A percentile compares a stretch with the other conserved stretches of the same genome.
phyloP scores from a whole-genome alignment of 2,329 filamentous ascomycete species.

The Pseudopithomyces maydicus region DNA sequence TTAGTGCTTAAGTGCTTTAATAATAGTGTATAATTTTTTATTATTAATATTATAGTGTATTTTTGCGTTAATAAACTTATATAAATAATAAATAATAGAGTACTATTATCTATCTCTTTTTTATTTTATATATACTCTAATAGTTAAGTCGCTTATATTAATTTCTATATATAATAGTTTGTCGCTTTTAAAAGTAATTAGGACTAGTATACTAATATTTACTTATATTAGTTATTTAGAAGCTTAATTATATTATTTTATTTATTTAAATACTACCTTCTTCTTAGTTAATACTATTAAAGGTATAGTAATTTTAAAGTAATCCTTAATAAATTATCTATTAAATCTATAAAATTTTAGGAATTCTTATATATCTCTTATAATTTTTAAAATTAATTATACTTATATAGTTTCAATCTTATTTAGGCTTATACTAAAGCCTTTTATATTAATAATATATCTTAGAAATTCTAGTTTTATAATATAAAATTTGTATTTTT shows the following conservation, averaged over 20 bases:
- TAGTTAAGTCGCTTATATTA: background rate
- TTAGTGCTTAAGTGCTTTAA: constrained; percentile 3
- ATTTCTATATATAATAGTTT: background rate
- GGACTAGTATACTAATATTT: no score
- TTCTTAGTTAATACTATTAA: background rate
- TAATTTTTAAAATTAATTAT: no score
- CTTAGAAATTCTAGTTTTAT: no score
- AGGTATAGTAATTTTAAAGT: background rate
- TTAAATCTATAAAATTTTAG: no score
- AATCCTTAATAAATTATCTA: no score
- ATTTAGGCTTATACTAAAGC: no score
- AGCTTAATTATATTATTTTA: background rate
- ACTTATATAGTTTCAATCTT: no score
- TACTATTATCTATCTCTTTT: background rate
- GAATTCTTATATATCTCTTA: no score
- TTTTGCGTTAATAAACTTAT: background rate
- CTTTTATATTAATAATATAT: no score
- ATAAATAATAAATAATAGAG: background rate
- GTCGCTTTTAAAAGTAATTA: background rate
- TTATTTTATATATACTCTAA: background rate
- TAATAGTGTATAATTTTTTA: constrained; percentile 3
- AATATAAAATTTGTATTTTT: no score
- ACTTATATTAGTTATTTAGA: background rate
- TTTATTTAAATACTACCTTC: background rate
- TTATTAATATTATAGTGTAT: background rate